Base-by-base conservation (phyloP, 2,329 filamentous ascomycete genomes). In the Paecilomyces niveus region DNA sequence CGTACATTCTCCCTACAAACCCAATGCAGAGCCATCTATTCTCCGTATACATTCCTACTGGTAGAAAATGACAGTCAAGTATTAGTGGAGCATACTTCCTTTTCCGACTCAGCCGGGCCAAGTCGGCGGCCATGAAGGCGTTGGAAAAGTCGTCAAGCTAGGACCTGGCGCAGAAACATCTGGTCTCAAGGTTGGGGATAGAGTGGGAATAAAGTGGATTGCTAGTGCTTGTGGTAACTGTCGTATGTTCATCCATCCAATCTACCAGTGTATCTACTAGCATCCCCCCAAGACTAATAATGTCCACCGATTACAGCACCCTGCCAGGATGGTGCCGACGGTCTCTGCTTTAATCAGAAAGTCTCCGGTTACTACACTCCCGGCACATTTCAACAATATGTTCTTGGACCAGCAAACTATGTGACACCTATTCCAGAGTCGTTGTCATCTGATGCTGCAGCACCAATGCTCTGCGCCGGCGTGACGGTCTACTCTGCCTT, bases 381-480 rank as follows among this genome's bases (percentile, higher is more conserved):
- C 0, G 87, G 87, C 39, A 89, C 86, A n/a, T 89, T 89, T 69
- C 87, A 89, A 68, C 85, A 89, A 73, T 89, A 89, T 66, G 81
- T 82, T 18, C 68, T 87, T 15, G 82, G 80, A 0, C 84, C 85
- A 9, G 86, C 86, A 2, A 81, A 82, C 72, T 89, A 89, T 69
- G 86, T 89, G 1, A 89, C 87, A 0, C 85, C 85, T 1, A 88
- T 89, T 63, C 87, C 87, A 1, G 85, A 87, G 3, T 73, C 70
- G 3, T 72, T 89, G 18, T 71, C 79, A 50, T 85, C 82, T 9
- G 85, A 82, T 55, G 77, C 79, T 24, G 87, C 87, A 0, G 87
- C 87, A 1, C 87, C 86, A 0, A 80, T 89, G 75, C 80, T 88
- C 56, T 89, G 86, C 70, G 86, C 85, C 13, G 87, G 86, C 29